Conservation (phyloP, 768 basidiomycete genomes). For the Leucocoprinus sp. region DNA sequence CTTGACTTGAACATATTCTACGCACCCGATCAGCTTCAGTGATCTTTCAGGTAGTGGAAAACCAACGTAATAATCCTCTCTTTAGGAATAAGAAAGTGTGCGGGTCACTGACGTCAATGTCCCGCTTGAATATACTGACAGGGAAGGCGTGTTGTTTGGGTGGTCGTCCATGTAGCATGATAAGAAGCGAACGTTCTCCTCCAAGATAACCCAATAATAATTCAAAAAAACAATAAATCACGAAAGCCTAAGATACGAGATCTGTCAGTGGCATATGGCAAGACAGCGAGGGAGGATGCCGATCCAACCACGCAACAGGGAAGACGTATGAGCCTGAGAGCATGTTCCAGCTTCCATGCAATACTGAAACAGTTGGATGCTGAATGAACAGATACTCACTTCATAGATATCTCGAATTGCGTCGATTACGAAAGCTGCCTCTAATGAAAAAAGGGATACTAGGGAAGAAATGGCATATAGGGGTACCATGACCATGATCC, state of each 20-base stretch:
- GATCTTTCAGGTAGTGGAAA: not conserved
- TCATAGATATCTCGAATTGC: slow-evolving; percentile 94
- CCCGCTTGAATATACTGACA: slow-evolving; percentile 68
- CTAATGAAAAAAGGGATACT: slow-evolving; percentile 88
- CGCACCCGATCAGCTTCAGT: slow-evolving; percentile 2
- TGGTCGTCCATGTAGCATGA: slow-evolving; percentile 83
- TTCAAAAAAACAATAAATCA: slow-evolving; percentile 89
- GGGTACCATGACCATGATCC: slow-evolving; percentile 97
- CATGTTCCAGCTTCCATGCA: not conserved
- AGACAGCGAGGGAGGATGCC: not conserved
- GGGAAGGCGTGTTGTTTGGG: slow-evolving; percentile 88
- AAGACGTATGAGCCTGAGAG: not conserved
- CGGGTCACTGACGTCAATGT: slow-evolving; percentile 92
- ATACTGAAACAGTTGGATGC: not conserved
- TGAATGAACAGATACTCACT: slow-evolving; percentile 34
- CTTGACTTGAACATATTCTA: slow-evolving; percentile 97
- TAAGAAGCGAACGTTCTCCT: slow-evolving; percentile 88
- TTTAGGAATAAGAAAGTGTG: slow-evolving; percentile 91
- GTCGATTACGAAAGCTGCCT: slow-evolving; percentile 95
- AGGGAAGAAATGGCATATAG: slow-evolving; percentile 87
- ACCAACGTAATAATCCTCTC: slow-evolving; percentile 85
- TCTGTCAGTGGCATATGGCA: slow-evolving; percentile 4
- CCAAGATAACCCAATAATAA: slow-evolving; percentile 80
- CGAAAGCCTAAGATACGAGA: slow-evolving; percentile 58
- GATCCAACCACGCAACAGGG: not conserved